Percentiles rank a stretch among this genome's conserved stretches.
phyloP scores from a whole-genome alignment of 129 eudicot genomes.

The Silybum marianum region DNA sequence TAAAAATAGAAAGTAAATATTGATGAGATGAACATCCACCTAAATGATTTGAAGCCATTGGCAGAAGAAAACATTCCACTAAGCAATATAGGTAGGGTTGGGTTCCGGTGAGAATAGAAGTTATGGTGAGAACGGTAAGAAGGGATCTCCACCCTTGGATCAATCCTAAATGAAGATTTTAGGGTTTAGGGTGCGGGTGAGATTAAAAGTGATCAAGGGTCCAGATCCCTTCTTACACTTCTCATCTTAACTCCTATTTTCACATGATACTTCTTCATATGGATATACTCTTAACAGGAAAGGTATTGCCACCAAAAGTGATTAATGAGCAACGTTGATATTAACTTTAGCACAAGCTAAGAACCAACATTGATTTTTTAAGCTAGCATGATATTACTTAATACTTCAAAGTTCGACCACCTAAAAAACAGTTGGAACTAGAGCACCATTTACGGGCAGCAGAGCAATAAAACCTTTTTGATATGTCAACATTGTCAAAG shows the following conservation, averaged over 20 bases:
- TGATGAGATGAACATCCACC: neutral
- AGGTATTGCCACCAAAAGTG: neutral
- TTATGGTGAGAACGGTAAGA: too few species aligned
- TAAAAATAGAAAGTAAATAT: constrained; percentile 1
- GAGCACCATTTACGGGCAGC: constrained; percentile 1
- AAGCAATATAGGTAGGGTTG: neutral
- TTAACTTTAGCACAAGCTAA: neutral
- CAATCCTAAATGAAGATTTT: too few species aligned
- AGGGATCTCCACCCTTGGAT: too few species aligned
- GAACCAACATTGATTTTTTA: neutral
- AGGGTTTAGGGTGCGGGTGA: too few species aligned
- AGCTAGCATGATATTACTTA: neutral
- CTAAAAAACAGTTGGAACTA: neutral
- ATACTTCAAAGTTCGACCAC: neutral
- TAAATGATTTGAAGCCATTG: neutral
- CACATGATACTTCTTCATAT: neutral
- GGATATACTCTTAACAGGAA: neutral
- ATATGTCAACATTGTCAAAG: constrained; percentile 9
- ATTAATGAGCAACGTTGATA: neutral
- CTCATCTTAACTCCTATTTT: too few species aligned
- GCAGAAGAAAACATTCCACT: neutral
- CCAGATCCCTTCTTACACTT: too few species aligned
- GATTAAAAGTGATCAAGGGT: too few species aligned
- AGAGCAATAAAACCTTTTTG: constrained; percentile 18
- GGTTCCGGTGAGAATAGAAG: too few species aligned